These are phyloP conservation scores for Cladosporium sp. DNA, from an alignment of 2,329 filamentous ascomycete genomes.

Conservation along the genomic window DNA sequence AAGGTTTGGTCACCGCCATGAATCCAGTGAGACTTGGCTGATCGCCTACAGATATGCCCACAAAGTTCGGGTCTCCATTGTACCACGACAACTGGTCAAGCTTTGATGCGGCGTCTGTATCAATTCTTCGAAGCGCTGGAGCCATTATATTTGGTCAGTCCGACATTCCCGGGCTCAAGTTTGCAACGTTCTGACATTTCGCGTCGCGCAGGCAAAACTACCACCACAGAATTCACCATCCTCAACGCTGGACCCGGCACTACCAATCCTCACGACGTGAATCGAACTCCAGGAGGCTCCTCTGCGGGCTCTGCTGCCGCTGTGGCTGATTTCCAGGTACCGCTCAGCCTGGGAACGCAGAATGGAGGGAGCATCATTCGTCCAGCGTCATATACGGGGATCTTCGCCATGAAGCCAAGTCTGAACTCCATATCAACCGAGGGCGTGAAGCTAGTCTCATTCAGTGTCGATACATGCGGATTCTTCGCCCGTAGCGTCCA, in stretches of 20 bases:
- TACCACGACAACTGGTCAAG: constrained; percentile 13
- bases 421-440: constrained; percentile 61
- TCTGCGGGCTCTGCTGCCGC: constrained; percentile 64
- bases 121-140: constrained; percentile 50
- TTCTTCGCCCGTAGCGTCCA: constrained; percentile 55
- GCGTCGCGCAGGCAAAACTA: constrained; percentile 43
- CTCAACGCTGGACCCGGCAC: constrained; percentile 32
- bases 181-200: background rate
- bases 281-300: constrained; percentile 61
- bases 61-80: constrained; percentile 46
- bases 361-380: constrained; percentile 62
- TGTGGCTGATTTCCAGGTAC: constrained; percentile 61
- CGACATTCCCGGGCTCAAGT: background rate
- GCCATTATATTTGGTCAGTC: constrained; percentile 48
- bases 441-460: constrained; percentile 55
- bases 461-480: constrained; percentile 60
- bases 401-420: constrained; percentile 63
- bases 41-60: constrained; percentile 52
- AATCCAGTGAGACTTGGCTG: background rate
- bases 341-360: constrained; percentile 60
- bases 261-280: constrained; percentile 52
- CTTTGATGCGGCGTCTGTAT: constrained; percentile 51
- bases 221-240: constrained; percentile 61
- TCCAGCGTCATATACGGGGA: constrained; percentile 61
- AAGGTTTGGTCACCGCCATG: background rate